Evolutionary conservation across 2,329 filamentous ascomycete species (phyloP), one percentile per base, ranked within the genome.

Genomic region (Aspergillus niger): DNA sequence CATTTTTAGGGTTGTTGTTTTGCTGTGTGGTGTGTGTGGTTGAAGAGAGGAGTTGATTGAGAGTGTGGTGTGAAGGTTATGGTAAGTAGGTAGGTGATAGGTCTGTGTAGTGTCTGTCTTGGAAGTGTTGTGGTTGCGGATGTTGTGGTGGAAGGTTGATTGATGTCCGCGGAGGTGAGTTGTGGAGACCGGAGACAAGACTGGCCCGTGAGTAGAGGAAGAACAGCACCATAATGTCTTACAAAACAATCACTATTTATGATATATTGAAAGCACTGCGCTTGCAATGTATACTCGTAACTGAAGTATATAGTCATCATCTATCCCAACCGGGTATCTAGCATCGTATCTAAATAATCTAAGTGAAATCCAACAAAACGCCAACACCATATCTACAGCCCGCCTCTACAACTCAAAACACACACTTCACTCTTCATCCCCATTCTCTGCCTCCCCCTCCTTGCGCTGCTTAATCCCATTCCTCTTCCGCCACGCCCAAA

Each of bases 401-500:
- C 41, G 10, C 13, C 53, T n/a, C 11, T 22, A 17, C 30, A 38
- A 38, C 13, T 51, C 51, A 43, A 32, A 60, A 63, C 8, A 41
- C 61, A 60, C 1, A 20, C 5, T 8, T 39, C 36, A 17, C 26
- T 28, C 15, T 13, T 26, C 24, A 30, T 20, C 28, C 49, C 26
- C 62, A 3, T 59, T 55, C 47, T 56, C 61, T 38, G 60, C 62
- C 32, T 62, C 67, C 20, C n/a, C 62, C 22, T 58, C 44, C 28
- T 30, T 54, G 52, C 56, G 7, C 41, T 55, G 55, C 59, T 73
- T 74, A 39, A 80, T 83, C 22, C 85, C 86, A 72, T 86, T 87
- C 70, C 89, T 85, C 76, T 84, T 87, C 70, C 94, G 85, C 94
- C 95, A 98, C 70, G 89, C 86, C 72, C 81, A 82, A 5, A 98